Base-by-base conservation (phyloP, 805 yeast genomes). In the Wickerhamomyces alni region DNA sequence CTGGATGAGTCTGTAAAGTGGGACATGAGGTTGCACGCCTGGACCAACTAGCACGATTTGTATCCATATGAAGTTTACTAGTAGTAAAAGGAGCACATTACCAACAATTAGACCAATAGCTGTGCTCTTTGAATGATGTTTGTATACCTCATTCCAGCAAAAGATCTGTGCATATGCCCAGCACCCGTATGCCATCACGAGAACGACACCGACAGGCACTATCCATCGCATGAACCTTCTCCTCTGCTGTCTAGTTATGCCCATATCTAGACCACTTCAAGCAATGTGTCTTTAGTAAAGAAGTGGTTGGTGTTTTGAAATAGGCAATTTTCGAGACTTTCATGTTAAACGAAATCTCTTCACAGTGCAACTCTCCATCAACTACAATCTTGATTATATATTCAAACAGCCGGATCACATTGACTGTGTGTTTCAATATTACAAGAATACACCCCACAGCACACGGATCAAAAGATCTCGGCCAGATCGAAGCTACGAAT, bases 1-100 rank as follows among this genome's bases (percentile, higher is more conserved):
- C 18, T 50, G 32, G 39, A 54, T 33, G 46, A 52, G 41, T 52
- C 57, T 36, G 39, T 57, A 65, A 2, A 69, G 55, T 1, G 75
- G 74, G 6, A 65, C 43, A 26, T 58, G 48, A 5, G 55, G 48
- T 0, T 72, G 69, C 1, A 63, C 50, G 0, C 93, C 93, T 0
- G 89, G 85, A 0, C 89, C 91, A n/a, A 51, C 39, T 2, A 52
- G 12, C 15, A 67, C 45, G 1, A 80, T 54, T 17, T 69, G 56
- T 0, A 47, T 31, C 85, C 87, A 82, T 46, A 66, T 38, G 31
- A 45, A 18, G 15, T 59, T 39, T 7, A 63, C 26, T n/a, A 55
- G 8, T 2, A 45, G 18, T n/a, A 61, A 28, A 2, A 68, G 21
- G 6, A 62, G 30, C 30, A 61, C 55, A 35, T 48, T 48, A 15